A percentile compares a stretch with the other conserved stretches of the same genome.
phyloP scores from a whole-genome alignment of 2,329 filamentous ascomycete species.

The Phialophora tarda region DNA sequence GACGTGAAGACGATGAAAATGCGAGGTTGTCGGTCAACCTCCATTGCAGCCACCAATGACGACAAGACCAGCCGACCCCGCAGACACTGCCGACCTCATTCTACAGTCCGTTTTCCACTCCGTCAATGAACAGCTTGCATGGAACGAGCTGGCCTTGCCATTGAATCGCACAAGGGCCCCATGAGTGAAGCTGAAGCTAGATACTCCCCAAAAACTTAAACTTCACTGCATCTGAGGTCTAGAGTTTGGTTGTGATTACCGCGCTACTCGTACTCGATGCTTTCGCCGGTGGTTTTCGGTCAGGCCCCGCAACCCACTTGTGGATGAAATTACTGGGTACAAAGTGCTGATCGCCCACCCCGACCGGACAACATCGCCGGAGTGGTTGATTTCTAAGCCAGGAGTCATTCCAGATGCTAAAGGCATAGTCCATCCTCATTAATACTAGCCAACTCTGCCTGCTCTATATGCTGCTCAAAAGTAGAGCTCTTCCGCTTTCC shows the following conservation, averaged over 20 bases:
- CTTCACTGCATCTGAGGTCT: background rate
- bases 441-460: background rate
- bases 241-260: background rate
- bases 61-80: background rate
- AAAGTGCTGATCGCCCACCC: background rate
- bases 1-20: background rate
- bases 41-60: background rate
- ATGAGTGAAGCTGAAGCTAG: background rate
- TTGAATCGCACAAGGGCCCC: background rate
- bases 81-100: background rate
- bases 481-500: background rate
- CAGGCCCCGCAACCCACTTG: background rate
- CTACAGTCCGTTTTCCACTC: background rate
- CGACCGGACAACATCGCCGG: background rate
- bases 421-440: background rate
- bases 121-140: background rate
- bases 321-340: background rate
- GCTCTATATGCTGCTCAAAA: background rate
- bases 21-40: background rate
- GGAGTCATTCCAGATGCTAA: background rate
- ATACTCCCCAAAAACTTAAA: background rate
- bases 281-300: background rate
- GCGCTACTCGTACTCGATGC: background rate
- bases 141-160: background rate
- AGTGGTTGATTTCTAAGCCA: background rate